These are phyloP conservation scores for Carallia brachiata DNA, from an alignment of 345 rosid species.

Conservation along the genomic window DNA sequence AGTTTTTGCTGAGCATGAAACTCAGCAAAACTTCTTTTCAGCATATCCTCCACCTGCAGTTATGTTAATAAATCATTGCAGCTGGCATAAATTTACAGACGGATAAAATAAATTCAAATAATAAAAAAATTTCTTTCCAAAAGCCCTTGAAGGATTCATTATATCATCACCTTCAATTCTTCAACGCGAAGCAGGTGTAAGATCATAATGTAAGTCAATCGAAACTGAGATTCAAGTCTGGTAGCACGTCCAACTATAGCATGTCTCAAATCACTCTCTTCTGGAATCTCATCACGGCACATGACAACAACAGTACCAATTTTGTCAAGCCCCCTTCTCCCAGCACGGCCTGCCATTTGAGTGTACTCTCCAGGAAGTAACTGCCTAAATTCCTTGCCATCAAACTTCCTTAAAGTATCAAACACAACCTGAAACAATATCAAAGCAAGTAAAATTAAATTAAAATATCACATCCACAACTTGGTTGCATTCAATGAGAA, in stretches of 20 bases:
- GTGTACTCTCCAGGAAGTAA: slow-evolving; percentile 97
- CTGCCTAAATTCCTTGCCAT: slow-evolving; percentile 83
- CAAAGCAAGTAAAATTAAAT: slow-evolving; percentile 18
- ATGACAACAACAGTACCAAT: slow-evolving; percentile 88
- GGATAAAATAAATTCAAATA: not conserved
- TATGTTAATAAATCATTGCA: slow-evolving; percentile 11
- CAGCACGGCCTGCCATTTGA: slow-evolving; percentile 99
- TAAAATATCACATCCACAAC: not conserved
- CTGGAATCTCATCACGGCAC: slow-evolving; percentile 96
- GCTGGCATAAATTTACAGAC: slow-evolving; percentile 4
- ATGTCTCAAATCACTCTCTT: slow-evolving; percentile 57
- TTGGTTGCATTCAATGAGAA: not conserved
- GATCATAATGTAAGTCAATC: slow-evolving; percentile 94
- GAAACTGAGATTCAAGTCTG: slow-evolving; percentile 86
- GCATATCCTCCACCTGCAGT: slow-evolving; percentile 94
- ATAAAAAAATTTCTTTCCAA: too few species aligned
- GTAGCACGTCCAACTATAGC: slow-evolving; percentile 83
- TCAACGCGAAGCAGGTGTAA: slow-evolving; percentile 97
- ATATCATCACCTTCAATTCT: slow-evolving; percentile 77
- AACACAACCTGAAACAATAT: slow-evolving; percentile 68
- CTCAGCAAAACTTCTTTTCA: slow-evolving; percentile 98
- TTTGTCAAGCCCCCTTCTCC: slow-evolving; percentile 96
- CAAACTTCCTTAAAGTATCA: slow-evolving; percentile 89
- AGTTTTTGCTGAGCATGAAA: slow-evolving; percentile 90
- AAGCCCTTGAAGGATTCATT: not conserved